These are phyloP conservation scores for Calocybe cyanea DNA, from an alignment of 768 basidiomycete genomes.

Conservation along the genomic window DNA sequence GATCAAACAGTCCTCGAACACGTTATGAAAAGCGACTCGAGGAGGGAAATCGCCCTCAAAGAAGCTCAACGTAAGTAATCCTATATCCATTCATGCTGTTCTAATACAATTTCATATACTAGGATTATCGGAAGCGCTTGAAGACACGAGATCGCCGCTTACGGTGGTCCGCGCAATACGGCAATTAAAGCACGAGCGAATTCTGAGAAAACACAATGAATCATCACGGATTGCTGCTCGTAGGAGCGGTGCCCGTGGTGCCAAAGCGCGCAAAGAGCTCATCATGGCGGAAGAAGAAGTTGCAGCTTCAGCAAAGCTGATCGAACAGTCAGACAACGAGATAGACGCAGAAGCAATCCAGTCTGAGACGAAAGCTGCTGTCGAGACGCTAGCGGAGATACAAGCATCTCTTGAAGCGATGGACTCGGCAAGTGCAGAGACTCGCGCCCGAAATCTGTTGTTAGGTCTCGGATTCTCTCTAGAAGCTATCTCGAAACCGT, in stretches of 20 bases:
- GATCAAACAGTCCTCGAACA: constrained; percentile 29
- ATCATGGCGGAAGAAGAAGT: constrained; percentile 41
- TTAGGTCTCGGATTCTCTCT: constrained; percentile 56
- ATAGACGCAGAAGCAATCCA: constrained; percentile 19
- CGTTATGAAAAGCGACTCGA: constrained; percentile 41
- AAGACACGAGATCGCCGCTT: constrained; percentile 23
- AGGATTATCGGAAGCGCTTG: constrained; percentile 21
- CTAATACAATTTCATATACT: background rate
- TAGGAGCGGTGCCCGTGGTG: constrained; percentile 54
- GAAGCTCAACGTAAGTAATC: constrained; percentile 23
- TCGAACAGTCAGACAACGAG: constrained; percentile 20
- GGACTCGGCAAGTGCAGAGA: constrained; percentile 36
- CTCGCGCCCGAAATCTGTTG: constrained; percentile 49
- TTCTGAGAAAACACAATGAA: constrained; percentile 27
- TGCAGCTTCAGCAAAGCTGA: constrained; percentile 22
- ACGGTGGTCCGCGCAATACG: constrained; percentile 22
- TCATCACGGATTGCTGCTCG: constrained; percentile 45
- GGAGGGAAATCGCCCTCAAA: constrained; percentile 27
- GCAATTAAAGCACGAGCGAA: constrained; percentile 22
- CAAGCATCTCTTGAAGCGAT: constrained; percentile 23
- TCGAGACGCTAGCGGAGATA: constrained; percentile 24
- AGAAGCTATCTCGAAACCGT: constrained; percentile 32
- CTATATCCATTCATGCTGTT: background rate
- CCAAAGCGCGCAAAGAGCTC: constrained; percentile 50
- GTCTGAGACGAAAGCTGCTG: constrained; percentile 19